Evolutionary conservation across 2,329 filamentous ascomycete species (phyloP).

Genomic region (Didymellaceae sp.): DNA sequence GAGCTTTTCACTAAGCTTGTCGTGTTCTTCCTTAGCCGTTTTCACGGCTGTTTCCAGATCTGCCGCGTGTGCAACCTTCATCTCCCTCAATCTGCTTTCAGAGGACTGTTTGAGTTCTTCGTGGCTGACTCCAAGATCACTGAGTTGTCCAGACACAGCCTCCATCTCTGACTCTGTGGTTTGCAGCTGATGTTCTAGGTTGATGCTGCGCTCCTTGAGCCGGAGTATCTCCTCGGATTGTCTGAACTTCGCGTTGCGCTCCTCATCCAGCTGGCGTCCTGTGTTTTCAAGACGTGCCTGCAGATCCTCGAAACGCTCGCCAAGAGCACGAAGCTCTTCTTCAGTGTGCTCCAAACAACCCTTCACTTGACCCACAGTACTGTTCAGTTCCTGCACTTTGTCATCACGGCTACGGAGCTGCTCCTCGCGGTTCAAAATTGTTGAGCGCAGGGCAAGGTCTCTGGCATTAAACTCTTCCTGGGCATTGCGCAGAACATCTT

Average conservation of each 20-base stretch:
- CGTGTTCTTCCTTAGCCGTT: slow-evolving; percentile 22
- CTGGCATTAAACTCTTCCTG: slow-evolving; percentile 32
- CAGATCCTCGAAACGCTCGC: slow-evolving; percentile 40
- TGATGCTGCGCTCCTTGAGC: slow-evolving; percentile 27
- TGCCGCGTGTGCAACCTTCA: slow-evolving; percentile 25
- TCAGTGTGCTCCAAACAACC: slow-evolving; percentile 20
- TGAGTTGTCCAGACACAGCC: slow-evolving; percentile 17
- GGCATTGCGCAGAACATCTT: slow-evolving; percentile 33
- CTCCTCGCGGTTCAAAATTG: slow-evolving; percentile 27
- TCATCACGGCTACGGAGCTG: slow-evolving; percentile 14
- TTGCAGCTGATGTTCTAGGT: slow-evolving; percentile 28
- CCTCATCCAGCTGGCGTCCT: slow-evolving; percentile 33
- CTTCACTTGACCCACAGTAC: slow-evolving; percentile 12
- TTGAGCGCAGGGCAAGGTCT: slow-evolving; percentile 48
- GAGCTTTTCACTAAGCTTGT: slow-evolving; percentile 28
- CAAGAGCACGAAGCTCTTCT: slow-evolving; percentile 16
- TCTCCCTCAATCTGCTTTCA: slow-evolving; percentile 19
- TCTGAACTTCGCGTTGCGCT: slow-evolving; percentile 17
- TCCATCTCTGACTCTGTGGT: slow-evolving; percentile 28
- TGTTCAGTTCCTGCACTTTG: slow-evolving; percentile 16
- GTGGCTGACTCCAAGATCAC: slow-evolving; percentile 26
- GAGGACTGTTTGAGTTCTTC: slow-evolving; percentile 30
- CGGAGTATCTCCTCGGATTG: slow-evolving; percentile 32
- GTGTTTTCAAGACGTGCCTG: slow-evolving; percentile 32
- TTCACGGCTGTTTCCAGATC: slow-evolving; percentile 22